phyloP scores from a whole-genome alignment of 495 filamentous ascomycete genomes.

The Amphirosellinia nigrospora region DNA sequence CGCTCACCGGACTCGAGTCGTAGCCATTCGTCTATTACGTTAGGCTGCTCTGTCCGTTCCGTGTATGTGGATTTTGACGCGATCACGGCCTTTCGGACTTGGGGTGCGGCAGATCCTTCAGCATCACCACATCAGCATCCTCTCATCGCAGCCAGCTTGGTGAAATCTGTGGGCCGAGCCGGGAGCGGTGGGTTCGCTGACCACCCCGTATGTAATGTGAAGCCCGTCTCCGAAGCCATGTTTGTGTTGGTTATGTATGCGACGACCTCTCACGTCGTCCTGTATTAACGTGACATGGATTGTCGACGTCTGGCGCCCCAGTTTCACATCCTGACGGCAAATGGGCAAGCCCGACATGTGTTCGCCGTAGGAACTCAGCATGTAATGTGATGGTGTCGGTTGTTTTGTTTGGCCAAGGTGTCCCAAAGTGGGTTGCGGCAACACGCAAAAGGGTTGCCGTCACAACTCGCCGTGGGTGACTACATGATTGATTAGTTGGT shows the following conservation, averaged over 20 bases:
- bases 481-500: constrained; percentile 34
- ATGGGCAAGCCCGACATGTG: constrained; percentile 61
- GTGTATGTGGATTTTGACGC: constrained; percentile 61
- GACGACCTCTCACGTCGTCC: constrained; percentile 62
- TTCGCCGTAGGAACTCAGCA: constrained; percentile 74
- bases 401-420: constrained; percentile 66
- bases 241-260: constrained; percentile 73
- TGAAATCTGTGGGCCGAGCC: constrained; percentile 49
- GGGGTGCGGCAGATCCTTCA: constrained; percentile 52
- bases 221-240: constrained; percentile 61
- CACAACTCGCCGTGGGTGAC: constrained; percentile 83
- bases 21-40: constrained; percentile 69
- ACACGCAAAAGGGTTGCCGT: constrained; percentile 67
- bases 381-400: constrained; percentile 69
- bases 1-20: constrained; percentile 55
- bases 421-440: constrained; percentile 66
- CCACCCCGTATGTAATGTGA: constrained; percentile 61
- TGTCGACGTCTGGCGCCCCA: constrained; percentile 72
- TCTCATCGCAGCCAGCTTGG: constrained; percentile 44
- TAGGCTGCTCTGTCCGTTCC: constrained; percentile 50
- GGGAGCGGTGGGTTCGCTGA: constrained; percentile 46
- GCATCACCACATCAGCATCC: constrained; percentile 53
- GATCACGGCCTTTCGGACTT: constrained; percentile 63
- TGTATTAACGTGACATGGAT: constrained; percentile 67
- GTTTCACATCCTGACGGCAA: constrained; percentile 72